phyloP scores from a whole-genome alignment of 192 early-diverging fungal species.

The Coemansia reversa region DNA sequence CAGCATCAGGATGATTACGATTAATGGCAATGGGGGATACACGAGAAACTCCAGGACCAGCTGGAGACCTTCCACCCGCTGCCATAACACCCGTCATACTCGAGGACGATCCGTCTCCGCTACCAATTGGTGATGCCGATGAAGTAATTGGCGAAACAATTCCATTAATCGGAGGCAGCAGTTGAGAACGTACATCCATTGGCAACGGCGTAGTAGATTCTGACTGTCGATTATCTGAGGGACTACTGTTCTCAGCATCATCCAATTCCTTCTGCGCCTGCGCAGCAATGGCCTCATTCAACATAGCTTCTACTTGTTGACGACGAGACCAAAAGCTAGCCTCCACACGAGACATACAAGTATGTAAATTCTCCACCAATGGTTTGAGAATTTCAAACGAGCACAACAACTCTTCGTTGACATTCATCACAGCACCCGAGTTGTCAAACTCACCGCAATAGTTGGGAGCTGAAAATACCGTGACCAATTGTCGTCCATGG shows the following conservation, averaged over 20 bases:
- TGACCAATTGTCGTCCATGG: constrained; percentile 84
- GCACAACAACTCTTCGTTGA: constrained; percentile 87
- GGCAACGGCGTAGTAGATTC: too few species aligned
- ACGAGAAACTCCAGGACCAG: too few species aligned
- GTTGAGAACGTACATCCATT: too few species aligned
- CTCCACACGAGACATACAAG: constrained; percentile 50
- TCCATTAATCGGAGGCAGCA: too few species aligned
- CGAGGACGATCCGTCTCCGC: too few species aligned
- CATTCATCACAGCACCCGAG: constrained; percentile 87
- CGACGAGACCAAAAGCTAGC: constrained; percentile 47
- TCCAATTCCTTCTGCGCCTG: constrained; percentile 34
- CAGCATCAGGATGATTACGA: background rate
- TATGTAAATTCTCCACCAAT: constrained; percentile 44
- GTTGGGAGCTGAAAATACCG: constrained; percentile 93
- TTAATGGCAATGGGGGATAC: background rate
- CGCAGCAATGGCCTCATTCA: constrained; percentile 42
- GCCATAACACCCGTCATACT: too few species aligned
- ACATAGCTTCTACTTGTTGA: constrained; percentile 48
- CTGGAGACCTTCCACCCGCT: too few species aligned
- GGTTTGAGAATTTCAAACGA: constrained; percentile 83
- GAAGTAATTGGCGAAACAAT: too few species aligned
- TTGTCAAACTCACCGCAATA: constrained; percentile 98
- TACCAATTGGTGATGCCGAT: too few species aligned
- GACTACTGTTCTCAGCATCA: background rate
- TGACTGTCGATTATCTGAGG: too few species aligned